These are phyloP conservation scores for Debaryomyces fabryi DNA, from an alignment of 1,139 yeast genomes.

Conservation along the genomic window DNA sequence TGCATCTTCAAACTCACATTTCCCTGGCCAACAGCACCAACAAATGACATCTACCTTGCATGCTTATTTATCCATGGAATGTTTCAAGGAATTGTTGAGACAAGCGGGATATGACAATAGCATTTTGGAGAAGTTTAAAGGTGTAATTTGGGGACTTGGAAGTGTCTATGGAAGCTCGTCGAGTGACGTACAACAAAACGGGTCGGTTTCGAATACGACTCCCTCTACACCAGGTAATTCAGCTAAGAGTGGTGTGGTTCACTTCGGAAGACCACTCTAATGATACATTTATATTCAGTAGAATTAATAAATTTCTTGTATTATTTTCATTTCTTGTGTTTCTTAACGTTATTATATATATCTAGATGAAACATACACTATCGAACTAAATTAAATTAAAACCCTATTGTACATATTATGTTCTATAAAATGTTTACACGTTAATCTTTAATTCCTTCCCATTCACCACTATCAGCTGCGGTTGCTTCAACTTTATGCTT, in stretches of 20 bases:
- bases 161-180: conserved; percentile 16
- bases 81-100: conserved; percentile 57
- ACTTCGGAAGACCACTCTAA: conserved; percentile 38
- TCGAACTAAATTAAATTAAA: conserved; percentile 9
- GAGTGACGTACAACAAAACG: conserved; percentile 15
- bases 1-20: conserved; percentile 34
- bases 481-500: conserved; percentile 21
- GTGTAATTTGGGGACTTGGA: conserved; percentile 56
- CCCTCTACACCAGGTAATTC: conserved; percentile 29
- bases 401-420: conserved; percentile 13
- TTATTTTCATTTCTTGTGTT: neutral
- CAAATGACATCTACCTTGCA: conserved; percentile 52
- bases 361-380: conserved; percentile 1
- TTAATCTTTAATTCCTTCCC: conserved; percentile 27
- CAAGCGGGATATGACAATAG: conserved; percentile 39
- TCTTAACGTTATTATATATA: conserved; percentile 6
- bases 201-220: conserved; percentile 15
- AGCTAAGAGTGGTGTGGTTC: conserved; percentile 30
- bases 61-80: conserved; percentile 59
- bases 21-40: conserved; percentile 37
- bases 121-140: conserved; percentile 47
- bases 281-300: conserved; percentile 2
- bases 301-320: neutral
- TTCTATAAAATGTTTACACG: conserved; percentile 5
- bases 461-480: conserved; percentile 20